Base-by-base conservation (phyloP, 768 basidiomycete species). In the Boletus insuetus region DNA sequence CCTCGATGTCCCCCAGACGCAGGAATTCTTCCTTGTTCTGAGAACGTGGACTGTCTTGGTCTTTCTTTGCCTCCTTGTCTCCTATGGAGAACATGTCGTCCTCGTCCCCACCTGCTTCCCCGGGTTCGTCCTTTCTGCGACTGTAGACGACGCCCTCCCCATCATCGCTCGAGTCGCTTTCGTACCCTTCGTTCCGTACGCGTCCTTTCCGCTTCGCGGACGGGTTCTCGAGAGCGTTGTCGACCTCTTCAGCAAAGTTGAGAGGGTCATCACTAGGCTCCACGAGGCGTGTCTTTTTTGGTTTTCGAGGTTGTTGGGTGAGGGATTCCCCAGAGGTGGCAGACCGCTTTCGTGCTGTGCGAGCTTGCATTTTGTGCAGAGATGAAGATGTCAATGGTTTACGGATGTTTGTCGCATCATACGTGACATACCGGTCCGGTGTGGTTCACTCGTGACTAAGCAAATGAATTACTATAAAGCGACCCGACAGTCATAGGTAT, bases 1-100 rank as follows among this genome's bases (percentile, higher is more conserved):
- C 97, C 70, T 98, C 95, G 64, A 98, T 96, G 68, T 99, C 96
- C 8, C 92, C 92, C 17, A 98, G 76, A 46, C 91, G 81, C 71
- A 99, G 74, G 69, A 81, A 97, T 65, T 85, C 83, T 58, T 85
- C 81, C 65, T 83, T 82, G 65, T 84, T 81, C 67, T 73, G 84
- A 73, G 79, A 81, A 51, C 59, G 58, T 34, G 60, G 61, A n/a
- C 72, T 75, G 12, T 77, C 74, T 19, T 74, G 65, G 41, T 72
- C 71, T 37, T 73, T 74, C 62, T 80, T 79, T 41, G 82, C 80
- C 45, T 80, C 80, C 60, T 82, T 82, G 55, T 85, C 83, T 4
- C 74, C 84, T 56, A 78, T 75, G 24, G 87, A 84, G 69, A 93
- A 94, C 84, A 94, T 90, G 64, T 93, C 91, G 22, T 83, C 81